Percentiles rank a stretch among this genome's conserved stretches.
These are phyloP conservation scores for Oldenlandia corymbosa DNA, from an alignment of 257 asterid genomes.

Conservation along the genomic window DNA sequence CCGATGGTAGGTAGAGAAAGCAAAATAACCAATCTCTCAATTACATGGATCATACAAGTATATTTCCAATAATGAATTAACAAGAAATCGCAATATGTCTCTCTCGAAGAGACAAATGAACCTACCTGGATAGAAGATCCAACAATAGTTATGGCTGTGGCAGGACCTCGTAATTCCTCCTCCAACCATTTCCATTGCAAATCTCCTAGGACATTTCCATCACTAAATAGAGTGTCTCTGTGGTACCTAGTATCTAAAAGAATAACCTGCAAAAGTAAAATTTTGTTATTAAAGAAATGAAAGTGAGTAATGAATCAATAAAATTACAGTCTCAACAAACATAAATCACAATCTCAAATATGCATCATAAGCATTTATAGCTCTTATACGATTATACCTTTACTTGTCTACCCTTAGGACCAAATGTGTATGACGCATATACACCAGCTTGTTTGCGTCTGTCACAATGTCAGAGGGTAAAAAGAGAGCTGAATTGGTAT, in stretches of 20 bases:
- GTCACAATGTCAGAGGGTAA: not conserved
- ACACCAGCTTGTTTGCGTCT: slow-evolving; percentile 37
- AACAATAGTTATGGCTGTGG: slow-evolving; percentile 25
- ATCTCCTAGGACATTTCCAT: slow-evolving; percentile 29
- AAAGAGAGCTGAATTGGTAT: no score
- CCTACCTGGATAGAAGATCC: slow-evolving; percentile 32
- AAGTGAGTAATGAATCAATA: not conserved
- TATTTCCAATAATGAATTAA: not conserved
- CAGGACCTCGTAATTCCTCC: slow-evolving; percentile 23
- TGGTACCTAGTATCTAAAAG: slow-evolving; percentile 34
- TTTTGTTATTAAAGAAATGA: not conserved
- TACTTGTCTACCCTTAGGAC: slow-evolving; percentile 29
- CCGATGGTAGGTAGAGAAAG: not conserved
- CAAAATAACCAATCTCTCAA: not conserved
- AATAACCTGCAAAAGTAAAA: slow-evolving; percentile 22
- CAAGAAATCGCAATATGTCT: not conserved
- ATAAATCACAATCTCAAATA: not conserved
- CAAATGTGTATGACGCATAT: slow-evolving; percentile 28
- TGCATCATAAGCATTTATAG: not conserved
- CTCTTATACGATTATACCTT: slow-evolving; percentile 22
- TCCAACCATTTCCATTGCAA: slow-evolving; percentile 32
- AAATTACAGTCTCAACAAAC: not conserved
- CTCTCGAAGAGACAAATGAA: not conserved
- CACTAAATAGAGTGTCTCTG: slow-evolving; percentile 27
- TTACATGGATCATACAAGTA: not conserved